These are phyloP conservation scores for Funneliformis caledonium DNA, from an alignment of 371 early-diverging fungal species.

Conservation along the genomic window DNA sequence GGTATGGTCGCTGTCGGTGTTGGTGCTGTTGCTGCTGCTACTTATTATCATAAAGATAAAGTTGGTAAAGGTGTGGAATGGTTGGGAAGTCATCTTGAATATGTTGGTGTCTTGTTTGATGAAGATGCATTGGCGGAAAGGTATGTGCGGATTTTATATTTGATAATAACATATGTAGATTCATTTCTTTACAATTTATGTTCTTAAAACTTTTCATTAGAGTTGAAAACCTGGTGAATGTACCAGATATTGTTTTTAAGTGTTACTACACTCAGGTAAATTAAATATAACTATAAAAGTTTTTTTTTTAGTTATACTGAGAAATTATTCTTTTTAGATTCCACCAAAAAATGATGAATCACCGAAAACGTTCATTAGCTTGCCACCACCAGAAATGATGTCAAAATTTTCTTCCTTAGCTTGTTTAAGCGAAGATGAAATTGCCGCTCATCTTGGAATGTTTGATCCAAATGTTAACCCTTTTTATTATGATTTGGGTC, in stretches of 20 bases:
- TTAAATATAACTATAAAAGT: neutral
- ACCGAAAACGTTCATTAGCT: constrained; percentile 30
- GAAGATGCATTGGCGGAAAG: constrained; percentile 20
- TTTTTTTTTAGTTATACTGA: neutral
- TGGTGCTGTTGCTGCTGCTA: constrained; percentile 18
- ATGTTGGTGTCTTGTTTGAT: constrained; percentile 32
- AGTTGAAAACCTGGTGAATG: constrained; percentile 8
- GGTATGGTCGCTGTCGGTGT: neutral
- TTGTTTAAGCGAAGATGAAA: constrained; percentile 17
- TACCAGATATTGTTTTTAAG: constrained; percentile 17
- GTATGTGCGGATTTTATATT: neutral
- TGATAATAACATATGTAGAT: neutral
- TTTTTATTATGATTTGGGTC: constrained; percentile 8
- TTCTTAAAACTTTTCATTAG: neutral
- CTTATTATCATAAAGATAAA: constrained; percentile 35
- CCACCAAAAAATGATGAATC: neutral
- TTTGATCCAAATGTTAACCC: constrained; percentile 31
- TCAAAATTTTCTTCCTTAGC: constrained; percentile 6
- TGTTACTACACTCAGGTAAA: constrained; percentile 34
- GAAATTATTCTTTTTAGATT: constrained; percentile 27
- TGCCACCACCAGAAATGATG: constrained; percentile 13
- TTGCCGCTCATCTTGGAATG: constrained; percentile 40
- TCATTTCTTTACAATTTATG: neutral
- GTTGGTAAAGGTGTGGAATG: neutral
- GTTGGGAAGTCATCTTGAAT: constrained; percentile 39